Conservation (phyloP, 805 yeast species). For the Candida coleopterorum region DNA sequence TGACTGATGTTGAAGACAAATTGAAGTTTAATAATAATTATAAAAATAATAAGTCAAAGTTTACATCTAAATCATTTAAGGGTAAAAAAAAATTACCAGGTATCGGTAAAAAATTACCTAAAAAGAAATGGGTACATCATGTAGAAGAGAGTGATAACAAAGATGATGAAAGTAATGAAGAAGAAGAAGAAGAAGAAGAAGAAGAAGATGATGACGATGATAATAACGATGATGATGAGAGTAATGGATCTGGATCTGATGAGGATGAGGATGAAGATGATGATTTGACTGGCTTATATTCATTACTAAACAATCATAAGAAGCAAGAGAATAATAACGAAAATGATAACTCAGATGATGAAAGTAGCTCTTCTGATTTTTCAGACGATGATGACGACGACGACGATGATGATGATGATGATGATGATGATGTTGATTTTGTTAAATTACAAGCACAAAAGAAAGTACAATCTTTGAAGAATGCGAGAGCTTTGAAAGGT, state of each 20-base stretch:
- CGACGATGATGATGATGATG: constrained; percentile 53
- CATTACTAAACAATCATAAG: constrained; percentile 16
- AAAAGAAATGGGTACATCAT: background rate
- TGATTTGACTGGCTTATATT: constrained; percentile 18
- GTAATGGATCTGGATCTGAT: constrained; percentile 5
- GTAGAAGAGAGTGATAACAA: constrained; percentile 8
- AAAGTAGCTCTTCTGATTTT: constrained; percentile 37
- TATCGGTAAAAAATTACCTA: constrained; percentile 6
- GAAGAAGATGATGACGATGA: constrained; percentile 14
- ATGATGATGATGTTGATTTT: constrained; percentile 67
- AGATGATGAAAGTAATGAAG: constrained; percentile 15
- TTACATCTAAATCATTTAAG: background rate
- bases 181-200: constrained; percentile 13
- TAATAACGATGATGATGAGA: constrained; percentile 6
- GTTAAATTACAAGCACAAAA: constrained; percentile 67
- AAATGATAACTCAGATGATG: constrained; percentile 7
- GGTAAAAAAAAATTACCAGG: constrained; percentile 6
- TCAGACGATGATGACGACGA: constrained; percentile 43
- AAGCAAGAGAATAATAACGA: constrained; percentile 7
- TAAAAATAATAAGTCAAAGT: constrained; percentile 1
- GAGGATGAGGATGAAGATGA: constrained; percentile 11
- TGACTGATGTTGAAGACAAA: constrained; percentile 30
- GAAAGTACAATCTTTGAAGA: constrained; percentile 52
- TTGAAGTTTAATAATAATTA: background rate
- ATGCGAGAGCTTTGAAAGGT: constrained; percentile 30